Percentiles rank a stretch among this genome's conserved stretches.
phyloP scores from a whole-genome alignment of 2,329 filamentous ascomycete species.

The Diplodia sapinea region DNA sequence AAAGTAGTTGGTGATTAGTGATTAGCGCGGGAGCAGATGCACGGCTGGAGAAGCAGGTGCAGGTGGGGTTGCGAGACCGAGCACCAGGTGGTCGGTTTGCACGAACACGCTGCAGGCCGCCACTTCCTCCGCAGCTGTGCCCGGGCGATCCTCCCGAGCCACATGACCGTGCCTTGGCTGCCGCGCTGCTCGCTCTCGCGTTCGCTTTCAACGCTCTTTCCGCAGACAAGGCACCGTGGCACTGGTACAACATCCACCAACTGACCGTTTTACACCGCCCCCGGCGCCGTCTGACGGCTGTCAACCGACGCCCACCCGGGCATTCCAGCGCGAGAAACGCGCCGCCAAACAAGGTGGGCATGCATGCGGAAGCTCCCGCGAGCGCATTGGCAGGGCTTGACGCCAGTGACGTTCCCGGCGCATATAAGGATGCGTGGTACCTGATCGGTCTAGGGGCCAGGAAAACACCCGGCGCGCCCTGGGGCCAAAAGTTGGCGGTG shows the following conservation, averaged over 20 bases:
- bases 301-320: too few relatives aligned
- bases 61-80: conserved; percentile 23
- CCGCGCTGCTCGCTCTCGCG: conserved; percentile 20
- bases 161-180: conserved; percentile 12
- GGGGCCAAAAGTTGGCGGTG: not conserved
- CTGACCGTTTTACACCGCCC: not conserved
- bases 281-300: too few relatives aligned
- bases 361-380: not conserved
- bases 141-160: conserved; percentile 13
- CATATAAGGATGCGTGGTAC: not conserved
- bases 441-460: conserved; percentile 3
- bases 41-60: too few relatives aligned
- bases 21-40: not conserved
- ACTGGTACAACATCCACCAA: conserved; percentile 4
- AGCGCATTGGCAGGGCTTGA: too few relatives aligned
- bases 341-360: not conserved
- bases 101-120: not conserved
- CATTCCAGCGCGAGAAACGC: not conserved
- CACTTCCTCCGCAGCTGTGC: not conserved
- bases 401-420: not conserved
- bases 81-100: not conserved
- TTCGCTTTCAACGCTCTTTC: conserved; percentile 18
- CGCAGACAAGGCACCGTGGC: not conserved
- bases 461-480: not conserved
- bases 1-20: not conserved